phyloP scores from a whole-genome alignment of 371 early-diverging fungal genomes.

The Chytridium lagenaria region DNA sequence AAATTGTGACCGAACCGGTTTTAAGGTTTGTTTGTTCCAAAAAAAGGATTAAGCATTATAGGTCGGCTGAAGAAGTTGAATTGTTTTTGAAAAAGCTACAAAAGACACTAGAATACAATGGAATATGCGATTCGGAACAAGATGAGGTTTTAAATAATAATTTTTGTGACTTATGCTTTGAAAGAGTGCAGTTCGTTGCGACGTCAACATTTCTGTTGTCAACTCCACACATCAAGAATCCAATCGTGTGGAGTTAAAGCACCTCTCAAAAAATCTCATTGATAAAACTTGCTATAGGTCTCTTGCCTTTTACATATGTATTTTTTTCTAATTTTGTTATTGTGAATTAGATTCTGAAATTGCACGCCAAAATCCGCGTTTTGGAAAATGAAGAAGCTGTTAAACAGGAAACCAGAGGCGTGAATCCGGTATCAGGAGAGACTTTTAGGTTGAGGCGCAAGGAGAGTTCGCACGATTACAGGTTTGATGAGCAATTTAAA shows the following conservation, averaged over 20 bases:
- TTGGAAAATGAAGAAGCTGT: slow-evolving; percentile 63
- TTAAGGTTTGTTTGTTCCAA: slow-evolving; percentile 52
- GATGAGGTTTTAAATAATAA: slow-evolving; percentile 67
- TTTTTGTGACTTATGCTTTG: neutral
- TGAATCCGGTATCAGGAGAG: slow-evolving; percentile 63
- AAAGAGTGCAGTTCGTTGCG: slow-evolving; percentile 86
- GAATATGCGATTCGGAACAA: slow-evolving; percentile 80
- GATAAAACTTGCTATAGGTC: slow-evolving; percentile 73
- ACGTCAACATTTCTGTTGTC: slow-evolving; percentile 89
- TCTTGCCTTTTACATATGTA: no score
- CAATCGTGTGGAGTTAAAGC: slow-evolving; percentile 85
- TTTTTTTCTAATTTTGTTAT: no score
- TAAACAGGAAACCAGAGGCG: slow-evolving; percentile 79
- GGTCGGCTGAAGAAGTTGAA: slow-evolving; percentile 77
- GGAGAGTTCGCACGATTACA: slow-evolving; percentile 84
- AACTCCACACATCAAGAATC: slow-evolving; percentile 63
- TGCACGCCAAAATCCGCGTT: slow-evolving; percentile 68
- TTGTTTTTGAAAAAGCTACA: slow-evolving; percentile 79
- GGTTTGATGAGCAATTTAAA: no score
- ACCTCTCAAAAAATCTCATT: slow-evolving; percentile 82
- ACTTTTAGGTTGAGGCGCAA: slow-evolving; percentile 80
- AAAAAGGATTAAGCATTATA: no score
- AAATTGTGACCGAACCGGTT: slow-evolving; percentile 91
- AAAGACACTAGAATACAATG: slow-evolving; percentile 70
- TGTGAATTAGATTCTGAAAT: slow-evolving; percentile 73